Evolutionary conservation across 305 asterid species (phyloP), one percentile per base, ranked within the genome.

Genomic region (Plantago coronopus): DNA sequence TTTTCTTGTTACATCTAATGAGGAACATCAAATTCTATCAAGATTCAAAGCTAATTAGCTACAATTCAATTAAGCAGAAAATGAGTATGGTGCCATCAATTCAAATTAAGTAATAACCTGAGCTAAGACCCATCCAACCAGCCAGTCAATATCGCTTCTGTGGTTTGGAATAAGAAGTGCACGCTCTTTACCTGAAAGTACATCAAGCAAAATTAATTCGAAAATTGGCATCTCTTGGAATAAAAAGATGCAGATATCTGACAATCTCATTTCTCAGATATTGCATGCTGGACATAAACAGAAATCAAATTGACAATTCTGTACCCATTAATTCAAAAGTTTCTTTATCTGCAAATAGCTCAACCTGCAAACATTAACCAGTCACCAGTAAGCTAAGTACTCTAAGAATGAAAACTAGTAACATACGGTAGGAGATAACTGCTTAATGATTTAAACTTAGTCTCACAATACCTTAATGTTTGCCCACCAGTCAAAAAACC

Each of bases 401-500:
- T n/a, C n/a, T n/a, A n/a, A 64, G 8, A 54, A 13, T 20, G 55
- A 20, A 54, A 22, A 57, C 49, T 17, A 23, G 46, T 46, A 50
- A 53, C 17, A 38, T 16, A 23, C 7, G 40, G 14, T 48, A n/a
- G n/a, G n/a, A 58, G 40, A 17, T 37, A 3, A 57, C 22, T 38
- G 15, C 43, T 38, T 38, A 15, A 38, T 38, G 1, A 38, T 8
- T 38, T 38, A 29, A 34, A 11, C 46, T 61, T 59, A 50, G 54
- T 58, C 48, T 29, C 29, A 46, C 69, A 64, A 61, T 73, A 89
- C 97, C 97, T 89, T 82, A 66, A 79, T 78, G 69, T 84, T 73
- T 65, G 95, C 95, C 97, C 97, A 89, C 97, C 97, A 89, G 74
- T 89, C 97, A 69, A 89, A 81, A 62, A 89, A 86, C 95, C 97